phyloP scores from a whole-genome alignment of 805 yeast species.

The Groenewaldozyma salmanticensis region DNA sequence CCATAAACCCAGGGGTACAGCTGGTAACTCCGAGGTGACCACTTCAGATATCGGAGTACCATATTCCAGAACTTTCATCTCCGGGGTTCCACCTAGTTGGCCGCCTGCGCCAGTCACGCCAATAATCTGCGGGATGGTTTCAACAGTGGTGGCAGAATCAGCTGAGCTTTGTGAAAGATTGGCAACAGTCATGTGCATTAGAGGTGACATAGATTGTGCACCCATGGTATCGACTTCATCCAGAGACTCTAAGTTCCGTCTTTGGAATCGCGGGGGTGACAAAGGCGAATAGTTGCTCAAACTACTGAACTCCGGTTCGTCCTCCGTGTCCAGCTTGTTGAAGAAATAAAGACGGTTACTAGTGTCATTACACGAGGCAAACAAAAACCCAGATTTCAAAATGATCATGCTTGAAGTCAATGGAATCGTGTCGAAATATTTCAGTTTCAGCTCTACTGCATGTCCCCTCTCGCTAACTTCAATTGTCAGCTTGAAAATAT shows the following conservation, averaged over 20 bases:
- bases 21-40: constrained; percentile 71
- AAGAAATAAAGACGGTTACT: constrained; percentile 70
- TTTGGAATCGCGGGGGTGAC: constrained; percentile 11
- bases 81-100: constrained; percentile 28
- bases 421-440: constrained; percentile 73
- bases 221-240: constrained; percentile 41
- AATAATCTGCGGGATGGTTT: constrained; percentile 34
- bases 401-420: constrained; percentile 45
- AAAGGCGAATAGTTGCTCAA: constrained; percentile 18
- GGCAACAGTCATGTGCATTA: constrained; percentile 31
- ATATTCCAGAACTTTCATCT: constrained; percentile 38
- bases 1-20: constrained; percentile 51
- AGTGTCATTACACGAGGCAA: constrained; percentile 52
- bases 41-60: constrained; percentile 54
- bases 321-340: constrained; percentile 60
- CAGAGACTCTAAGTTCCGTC: constrained; percentile 39
- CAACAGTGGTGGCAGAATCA: constrained; percentile 3
- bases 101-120: constrained; percentile 32
- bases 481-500: constrained; percentile 57
- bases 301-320: constrained; percentile 20
- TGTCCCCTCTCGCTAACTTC: constrained; percentile 25
- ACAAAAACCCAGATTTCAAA: constrained; percentile 66
- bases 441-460: constrained; percentile 31
- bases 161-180: constrained; percentile 14
- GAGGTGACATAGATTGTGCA: constrained; percentile 43